Evolutionary conservation across 345 rosid species (phyloP).

Genomic region (Citrus inodora): DNA sequence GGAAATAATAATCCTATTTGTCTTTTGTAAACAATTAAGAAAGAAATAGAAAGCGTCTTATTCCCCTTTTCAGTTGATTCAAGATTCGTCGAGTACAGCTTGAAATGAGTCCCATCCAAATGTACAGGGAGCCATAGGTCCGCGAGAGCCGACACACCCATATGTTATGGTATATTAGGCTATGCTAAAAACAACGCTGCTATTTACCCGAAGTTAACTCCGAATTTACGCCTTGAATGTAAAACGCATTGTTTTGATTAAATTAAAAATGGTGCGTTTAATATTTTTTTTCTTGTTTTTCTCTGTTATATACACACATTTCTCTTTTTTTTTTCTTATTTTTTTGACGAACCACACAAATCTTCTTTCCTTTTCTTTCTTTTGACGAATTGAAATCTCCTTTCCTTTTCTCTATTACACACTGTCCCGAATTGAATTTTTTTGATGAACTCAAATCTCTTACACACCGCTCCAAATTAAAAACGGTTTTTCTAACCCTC

Average conservation of each 20-base stretch:
- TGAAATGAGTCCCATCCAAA: neutral
- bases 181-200: no score
- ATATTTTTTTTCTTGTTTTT: no score
- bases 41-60: neutral
- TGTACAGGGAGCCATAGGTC: no score
- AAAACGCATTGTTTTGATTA: fast-evolving
- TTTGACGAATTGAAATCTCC: fast-evolving
- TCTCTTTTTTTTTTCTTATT: no score
- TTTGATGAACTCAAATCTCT: no score
- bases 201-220: fast-evolving
- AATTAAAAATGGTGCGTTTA: fast-evolving
- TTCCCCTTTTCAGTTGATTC: neutral
- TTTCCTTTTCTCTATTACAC: no score
- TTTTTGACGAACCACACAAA: no score
- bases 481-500: no score
- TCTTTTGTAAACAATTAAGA: neutral
- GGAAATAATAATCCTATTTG: neutral
- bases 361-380: no score
- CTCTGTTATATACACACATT: fast-evolving
- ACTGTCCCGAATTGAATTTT: fast-evolving
- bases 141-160: no score
- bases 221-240: fast-evolving
- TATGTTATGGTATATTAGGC: no score
- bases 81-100: neutral
- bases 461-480: no score